Base-by-base conservation (phyloP, 1,139 yeast genomes). In the Hyphopichia fennica region DNA sequence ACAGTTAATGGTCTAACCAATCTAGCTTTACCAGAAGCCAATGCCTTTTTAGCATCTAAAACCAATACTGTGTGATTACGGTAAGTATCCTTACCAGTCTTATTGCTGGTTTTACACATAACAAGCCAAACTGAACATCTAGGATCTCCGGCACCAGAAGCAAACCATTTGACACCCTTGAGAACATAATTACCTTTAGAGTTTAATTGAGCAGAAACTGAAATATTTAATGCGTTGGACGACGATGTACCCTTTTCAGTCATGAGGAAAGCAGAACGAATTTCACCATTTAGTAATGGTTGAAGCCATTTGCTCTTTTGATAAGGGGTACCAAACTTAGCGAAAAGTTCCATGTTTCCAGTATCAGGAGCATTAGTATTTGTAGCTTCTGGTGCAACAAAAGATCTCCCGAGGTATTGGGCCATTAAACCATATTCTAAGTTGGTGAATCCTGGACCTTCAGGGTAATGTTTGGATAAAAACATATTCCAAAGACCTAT, bases 71-170 rank as follows among this genome's bases (percentile, higher is more conserved):
- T 71, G 56, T 84, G 89, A 60, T 82, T 84, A 38, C 58, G 58
- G 57, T 82, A 81, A 25, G 28, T n/a, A 1, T 56, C 52, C 14
- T 69, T 50, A 18, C 40, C 36, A 15, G 58, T 52, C 37, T 63
- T 53, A 45, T 73, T 69, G 37, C 58, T 60, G 4, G 87, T 82
- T 57, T 81, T 73, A 49, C 86, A 84, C 85, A 84, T 81, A n/a
- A 80, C 77, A 41, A 84, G 67, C 84, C 87, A 79, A 39, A 76
- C 79, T 28, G 68, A 53, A 58, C 82, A 75, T 44, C 85, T 70
- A 19, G 87, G 87, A 58, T 84, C 88, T 17, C 87, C 88, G 30
- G 87, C 88, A 23, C 88, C 88, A 0, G 87, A 79, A 2, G 87
- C 84, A 75, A 84, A 83, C 89, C 89, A 84, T 57, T 84, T 84